Evolutionary conservation across 257 asterid species (phyloP), one percentile per base, ranked within the genome.

Genomic region (Lycium barbarum): DNA sequence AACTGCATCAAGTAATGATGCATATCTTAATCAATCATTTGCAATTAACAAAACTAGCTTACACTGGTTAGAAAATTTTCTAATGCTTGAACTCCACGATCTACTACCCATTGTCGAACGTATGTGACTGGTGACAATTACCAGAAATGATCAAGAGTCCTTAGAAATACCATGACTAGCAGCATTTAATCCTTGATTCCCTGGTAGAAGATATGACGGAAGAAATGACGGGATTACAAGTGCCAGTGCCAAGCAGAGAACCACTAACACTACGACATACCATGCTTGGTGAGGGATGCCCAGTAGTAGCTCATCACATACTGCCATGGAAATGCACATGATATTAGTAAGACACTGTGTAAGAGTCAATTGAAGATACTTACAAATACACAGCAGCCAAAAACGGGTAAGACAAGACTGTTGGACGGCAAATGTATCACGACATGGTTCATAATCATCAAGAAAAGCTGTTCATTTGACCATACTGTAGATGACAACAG

Each of bases 201-300:
- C 86, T 33, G 92, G 97, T 83, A 95, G 93, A 87, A 95, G 90
- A 83, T 84, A 86, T 2, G 87, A 83, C 5, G 96, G 98, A 81
- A 94, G 95, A 89, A 89, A 92, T 9, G 90, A 90, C 9, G 98
- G 98, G 83, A 92, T 74, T 79, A 87, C 87, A 83, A 91, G 86
- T 38, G 96, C 93, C 58, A 93, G 65, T 61, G 85, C 94, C 91
- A 94, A 86, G 90, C 97, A 91, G 78, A 91, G 67, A 84, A 93
- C 54, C 59, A 87, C 95, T 85, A 94, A 59, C 84, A 87, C 84
- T 22, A 87, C 94, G n/a, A 94, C 93, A 35, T 87, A 89, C 98
- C 99, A 95, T 82, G 96, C 95, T 85, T 91, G 85, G 54, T 89
- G 91, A 70, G 99, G 96, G 82, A 95, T 94, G 83, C 99, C 98